These are phyloP conservation scores for Kurtzmaniella quercitrusa DNA, from an alignment of 1,139 yeast species.

Conservation along the genomic window DNA sequence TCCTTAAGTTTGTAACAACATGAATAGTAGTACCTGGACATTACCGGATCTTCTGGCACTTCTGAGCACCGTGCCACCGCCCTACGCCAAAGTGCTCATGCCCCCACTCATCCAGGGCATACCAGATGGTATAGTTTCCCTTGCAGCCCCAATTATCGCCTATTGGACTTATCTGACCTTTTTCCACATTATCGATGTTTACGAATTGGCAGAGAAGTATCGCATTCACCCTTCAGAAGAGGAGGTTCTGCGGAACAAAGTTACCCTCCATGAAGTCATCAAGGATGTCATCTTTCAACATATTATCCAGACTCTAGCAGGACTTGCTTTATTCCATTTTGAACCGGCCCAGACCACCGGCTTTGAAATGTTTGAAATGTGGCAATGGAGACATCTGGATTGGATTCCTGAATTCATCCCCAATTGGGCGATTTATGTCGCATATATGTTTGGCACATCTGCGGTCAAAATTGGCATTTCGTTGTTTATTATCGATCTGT, in stretches of 20 bases:
- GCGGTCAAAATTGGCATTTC: conserved; percentile 54
- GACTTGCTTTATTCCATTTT: conserved; percentile 46
- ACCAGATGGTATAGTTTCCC: conserved; percentile 71
- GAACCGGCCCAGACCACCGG: conserved; percentile 73
- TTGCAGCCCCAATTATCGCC: conserved; percentile 69
- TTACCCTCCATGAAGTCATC: conserved; percentile 62
- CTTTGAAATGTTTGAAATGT: conserved; percentile 61
- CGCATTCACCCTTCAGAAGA: conserved; percentile 92
- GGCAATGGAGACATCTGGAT: conserved; percentile 50
- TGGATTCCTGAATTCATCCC: conserved; percentile 39
- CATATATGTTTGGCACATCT: conserved; percentile 62
- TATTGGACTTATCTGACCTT: conserved; percentile 78
- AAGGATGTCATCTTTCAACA: conserved; percentile 85
- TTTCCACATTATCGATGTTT: conserved; percentile 72
- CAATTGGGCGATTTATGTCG: conserved; percentile 36
- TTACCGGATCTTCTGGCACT: neutral
- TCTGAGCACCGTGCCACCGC: conserved; percentile 9
- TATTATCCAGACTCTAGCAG: conserved; percentile 70
- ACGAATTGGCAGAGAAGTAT: conserved; percentile 72
- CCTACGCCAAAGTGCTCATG: conserved; percentile 18
- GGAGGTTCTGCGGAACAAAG: conserved; percentile 70
- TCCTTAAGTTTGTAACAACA: neutral
- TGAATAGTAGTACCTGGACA: neutral
- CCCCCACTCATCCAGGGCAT: conserved; percentile 50
- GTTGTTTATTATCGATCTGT: conserved; percentile 75